Evolutionary conservation across 345 rosid species (phyloP).

Genomic region (Garcia nutans): DNA sequence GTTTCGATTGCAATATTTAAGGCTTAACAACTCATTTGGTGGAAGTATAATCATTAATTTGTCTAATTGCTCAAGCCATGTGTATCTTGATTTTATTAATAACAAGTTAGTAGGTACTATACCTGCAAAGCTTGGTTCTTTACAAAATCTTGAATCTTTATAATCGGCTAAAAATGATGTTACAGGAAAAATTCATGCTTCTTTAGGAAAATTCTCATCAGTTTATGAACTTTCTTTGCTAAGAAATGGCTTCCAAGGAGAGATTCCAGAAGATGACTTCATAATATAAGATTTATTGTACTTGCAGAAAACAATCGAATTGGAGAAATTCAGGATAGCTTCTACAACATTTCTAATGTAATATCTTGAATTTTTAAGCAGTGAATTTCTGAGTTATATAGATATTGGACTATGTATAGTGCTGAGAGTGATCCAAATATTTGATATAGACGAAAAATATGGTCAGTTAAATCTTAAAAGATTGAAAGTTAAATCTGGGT

Average conservation of each 20-base stretch:
- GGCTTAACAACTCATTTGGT: no score
- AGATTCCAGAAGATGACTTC: slow-evolving; percentile 12
- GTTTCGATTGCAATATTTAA: no score
- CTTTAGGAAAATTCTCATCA: slow-evolving; percentile 1
- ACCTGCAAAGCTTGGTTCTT: background rate
- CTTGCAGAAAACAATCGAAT: slow-evolving; percentile 12
- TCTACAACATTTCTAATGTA: slow-evolving; percentile 27
- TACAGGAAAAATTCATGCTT: background rate
- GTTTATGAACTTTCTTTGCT: background rate
- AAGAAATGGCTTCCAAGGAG: background rate
- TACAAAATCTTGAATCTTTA: background rate
- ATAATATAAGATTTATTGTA: background rate
- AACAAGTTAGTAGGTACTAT: background rate
- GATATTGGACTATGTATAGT: no score
- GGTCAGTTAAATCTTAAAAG: no score
- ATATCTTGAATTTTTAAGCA: no score
- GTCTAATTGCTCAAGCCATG: background rate
- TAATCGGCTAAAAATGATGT: background rate
- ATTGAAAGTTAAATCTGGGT: no score
- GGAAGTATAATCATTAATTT: background rate
- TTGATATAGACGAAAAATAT: no score
- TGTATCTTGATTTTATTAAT: background rate
- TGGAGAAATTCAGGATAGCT: slow-evolving; percentile 13
- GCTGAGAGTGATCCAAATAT: no score
- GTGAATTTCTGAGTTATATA: no score